Percentiles rank a stretch among this genome's conserved stretches.
These are phyloP conservation scores for Gleditsia sinensis DNA, from an alignment of 306 rosid species.

Conservation along the genomic window DNA sequence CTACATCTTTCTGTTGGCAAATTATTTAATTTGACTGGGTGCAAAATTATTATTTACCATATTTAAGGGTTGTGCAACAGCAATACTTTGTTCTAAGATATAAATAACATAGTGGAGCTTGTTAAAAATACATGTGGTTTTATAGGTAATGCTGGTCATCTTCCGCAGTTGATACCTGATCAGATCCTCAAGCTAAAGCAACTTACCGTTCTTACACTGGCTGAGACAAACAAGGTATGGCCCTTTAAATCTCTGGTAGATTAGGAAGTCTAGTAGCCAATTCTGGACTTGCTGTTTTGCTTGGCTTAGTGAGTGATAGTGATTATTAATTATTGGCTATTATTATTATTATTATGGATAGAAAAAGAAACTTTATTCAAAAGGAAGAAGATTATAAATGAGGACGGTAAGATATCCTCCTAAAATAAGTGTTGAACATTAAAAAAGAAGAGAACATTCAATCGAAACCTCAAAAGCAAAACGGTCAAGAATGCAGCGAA, in stretches of 20 bases:
- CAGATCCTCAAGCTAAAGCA: constrained; percentile 91
- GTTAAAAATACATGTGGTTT: constrained; percentile 14
- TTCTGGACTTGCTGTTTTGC: constrained; percentile 9
- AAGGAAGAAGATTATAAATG: neutral
- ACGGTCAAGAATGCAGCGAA: neutral
- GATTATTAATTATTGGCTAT: neutral
- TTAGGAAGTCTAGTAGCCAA: neutral
- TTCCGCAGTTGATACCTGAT: constrained; percentile 70
- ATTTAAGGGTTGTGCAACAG: neutral
- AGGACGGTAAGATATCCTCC: neutral
- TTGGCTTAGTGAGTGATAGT: constrained; percentile 12
- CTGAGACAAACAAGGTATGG: constrained; percentile 81
- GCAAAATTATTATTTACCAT: neutral
- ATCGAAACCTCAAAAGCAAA: neutral
- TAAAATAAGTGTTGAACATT: neutral
- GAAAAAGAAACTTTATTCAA: neutral
- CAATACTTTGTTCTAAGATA: neutral
- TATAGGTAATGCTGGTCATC: constrained; percentile 63
- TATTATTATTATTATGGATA: neutral
- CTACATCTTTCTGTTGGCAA: neutral
- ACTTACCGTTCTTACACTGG: constrained; percentile 97
- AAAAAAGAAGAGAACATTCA: neutral
- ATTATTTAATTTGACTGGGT: neutral
- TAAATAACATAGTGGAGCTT: constrained; percentile 7
- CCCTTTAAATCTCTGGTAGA: constrained; percentile 2